A percentile compares a stretch with the other conserved stretches of the same genome.
Evolutionary conservation across 1,284 basidiomycete genomes (phyloP).

Genomic region (Cryptococcus sp.): DNA sequence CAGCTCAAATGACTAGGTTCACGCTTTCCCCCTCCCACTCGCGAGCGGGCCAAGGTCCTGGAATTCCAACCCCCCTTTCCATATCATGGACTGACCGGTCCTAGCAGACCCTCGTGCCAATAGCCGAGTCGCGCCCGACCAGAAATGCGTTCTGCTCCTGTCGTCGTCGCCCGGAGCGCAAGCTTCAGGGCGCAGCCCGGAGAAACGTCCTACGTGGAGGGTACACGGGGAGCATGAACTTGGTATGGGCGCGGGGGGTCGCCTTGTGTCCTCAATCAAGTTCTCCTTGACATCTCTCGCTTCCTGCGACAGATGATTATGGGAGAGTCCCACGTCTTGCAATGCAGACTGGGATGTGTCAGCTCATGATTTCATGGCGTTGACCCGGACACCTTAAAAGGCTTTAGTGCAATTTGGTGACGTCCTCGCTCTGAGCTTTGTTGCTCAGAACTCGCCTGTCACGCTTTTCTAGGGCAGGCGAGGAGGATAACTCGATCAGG

Average conservation of each 20-base stretch:
- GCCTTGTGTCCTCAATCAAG: slow-evolving; percentile 26
- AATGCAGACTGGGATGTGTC: neutral
- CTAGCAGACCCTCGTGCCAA: slow-evolving; percentile 48
- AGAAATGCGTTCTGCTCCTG: slow-evolving; percentile 49
- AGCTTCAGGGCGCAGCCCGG: slow-evolving; percentile 22
- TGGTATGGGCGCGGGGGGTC: slow-evolving; percentile 51
- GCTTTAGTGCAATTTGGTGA: slow-evolving; percentile 58
- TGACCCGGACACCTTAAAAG: slow-evolving; percentile 23
- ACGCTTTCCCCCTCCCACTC: slow-evolving; percentile 28
- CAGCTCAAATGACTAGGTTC: neutral
- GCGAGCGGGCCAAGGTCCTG: slow-evolving; percentile 57
- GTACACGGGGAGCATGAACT: slow-evolving; percentile 28
- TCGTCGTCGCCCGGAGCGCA: neutral
- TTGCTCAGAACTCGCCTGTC: slow-evolving; percentile 6
- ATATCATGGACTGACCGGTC: slow-evolving; percentile 29
- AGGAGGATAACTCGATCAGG: slow-evolving; percentile 56
- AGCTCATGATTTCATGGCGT: neutral
- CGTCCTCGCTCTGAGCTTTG: slow-evolving; percentile 31
- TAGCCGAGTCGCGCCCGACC: slow-evolving; percentile 49
- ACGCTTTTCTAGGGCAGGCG: slow-evolving; percentile 7
- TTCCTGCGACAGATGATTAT: neutral
- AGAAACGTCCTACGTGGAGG: slow-evolving; percentile 42
- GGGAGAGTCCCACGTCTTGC: neutral
- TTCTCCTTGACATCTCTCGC: slow-evolving; percentile 9
- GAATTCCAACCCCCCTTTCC: slow-evolving; percentile 51